These are phyloP conservation scores for Populus davidiana DNA, from an alignment of 345 rosid species.

Conservation along the genomic window DNA sequence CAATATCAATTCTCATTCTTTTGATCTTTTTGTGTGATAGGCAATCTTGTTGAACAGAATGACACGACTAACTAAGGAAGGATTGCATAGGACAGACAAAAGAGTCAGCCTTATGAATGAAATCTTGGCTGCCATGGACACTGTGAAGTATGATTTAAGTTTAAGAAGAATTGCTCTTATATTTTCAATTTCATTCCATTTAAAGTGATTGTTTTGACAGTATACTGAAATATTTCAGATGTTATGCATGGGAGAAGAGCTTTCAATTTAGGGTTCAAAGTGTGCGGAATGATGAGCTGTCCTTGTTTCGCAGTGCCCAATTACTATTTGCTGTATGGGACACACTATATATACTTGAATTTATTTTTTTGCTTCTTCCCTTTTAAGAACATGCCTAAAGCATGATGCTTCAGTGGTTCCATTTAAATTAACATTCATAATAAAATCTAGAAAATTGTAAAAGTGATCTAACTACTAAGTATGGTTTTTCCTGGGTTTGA, in stretches of 20 bases:
- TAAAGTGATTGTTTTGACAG: background rate
- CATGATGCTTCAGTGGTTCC: background rate
- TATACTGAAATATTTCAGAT: constrained; percentile 14
- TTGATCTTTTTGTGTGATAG: constrained; percentile 11
- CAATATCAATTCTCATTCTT: background rate
- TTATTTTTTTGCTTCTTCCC: background rate
- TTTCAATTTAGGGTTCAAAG: constrained; percentile 28
- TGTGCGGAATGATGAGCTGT: constrained; percentile 31
- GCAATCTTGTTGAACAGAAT: constrained; percentile 28
- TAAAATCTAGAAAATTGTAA: background rate
- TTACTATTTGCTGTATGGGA: constrained; percentile 28
- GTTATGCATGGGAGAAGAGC: constrained; percentile 43
- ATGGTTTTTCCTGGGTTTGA: background rate
- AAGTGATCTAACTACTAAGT: background rate
- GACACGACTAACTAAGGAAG: constrained; percentile 34
- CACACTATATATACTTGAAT: background rate
- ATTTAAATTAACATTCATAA: background rate
- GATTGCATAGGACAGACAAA: constrained; percentile 31
- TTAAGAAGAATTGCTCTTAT: background rate
- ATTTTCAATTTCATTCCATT: background rate
- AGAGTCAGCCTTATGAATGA: constrained; percentile 39
- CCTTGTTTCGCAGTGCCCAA: constrained; percentile 29
- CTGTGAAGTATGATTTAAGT: constrained; percentile 27
- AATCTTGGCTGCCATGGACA: constrained; percentile 33
- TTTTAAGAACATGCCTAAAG: background rate